Conservation (phyloP, 1,284 basidiomycete genomes). For the Tremellales sp. region DNA sequence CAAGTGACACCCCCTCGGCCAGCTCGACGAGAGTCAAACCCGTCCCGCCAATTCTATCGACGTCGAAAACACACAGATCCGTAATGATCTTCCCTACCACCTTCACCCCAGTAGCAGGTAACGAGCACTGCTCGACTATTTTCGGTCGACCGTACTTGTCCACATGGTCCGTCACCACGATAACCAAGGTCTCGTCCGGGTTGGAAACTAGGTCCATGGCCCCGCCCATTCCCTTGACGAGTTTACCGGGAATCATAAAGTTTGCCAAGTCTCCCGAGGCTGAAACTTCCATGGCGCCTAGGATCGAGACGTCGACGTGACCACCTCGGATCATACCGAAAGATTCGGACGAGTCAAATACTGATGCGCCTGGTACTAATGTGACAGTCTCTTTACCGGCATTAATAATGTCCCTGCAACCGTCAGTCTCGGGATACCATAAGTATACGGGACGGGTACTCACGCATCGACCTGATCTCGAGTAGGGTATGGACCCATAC, state of each 20-base stretch:
- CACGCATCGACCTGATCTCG: conserved; percentile 81
- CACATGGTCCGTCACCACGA: conserved; percentile 83
- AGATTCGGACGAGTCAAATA: conserved; percentile 61
- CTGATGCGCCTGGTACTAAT: conserved; percentile 81
- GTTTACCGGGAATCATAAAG: conserved; percentile 94
- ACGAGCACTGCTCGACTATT: conserved; percentile 72
- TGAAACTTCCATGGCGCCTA: conserved; percentile 88
- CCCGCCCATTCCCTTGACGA: conserved; percentile 87
- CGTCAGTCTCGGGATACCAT: neutral
- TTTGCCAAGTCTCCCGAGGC: conserved; percentile 88
- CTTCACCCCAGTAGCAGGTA: conserved; percentile 82
- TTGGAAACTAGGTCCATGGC: conserved; percentile 95
- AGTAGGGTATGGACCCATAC: conserved; percentile 92
- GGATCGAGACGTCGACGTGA: conserved; percentile 89
- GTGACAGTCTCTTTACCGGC: conserved; percentile 96
- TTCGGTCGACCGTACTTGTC: conserved; percentile 86
- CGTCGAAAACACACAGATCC: conserved; percentile 82
- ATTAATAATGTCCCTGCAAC: conserved; percentile 78
- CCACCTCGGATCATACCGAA: conserved; percentile 97
- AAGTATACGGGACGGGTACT: conserved; percentile 42
- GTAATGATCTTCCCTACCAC: conserved; percentile 88
- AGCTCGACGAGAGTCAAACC: conserved; percentile 74
- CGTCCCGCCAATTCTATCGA: conserved; percentile 63
- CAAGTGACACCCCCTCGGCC: conserved; percentile 73
- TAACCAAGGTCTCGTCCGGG: conserved; percentile 77